Base-by-base conservation (phyloP, 768 basidiomycete species). In the Glaciozyma martinii region DNA sequence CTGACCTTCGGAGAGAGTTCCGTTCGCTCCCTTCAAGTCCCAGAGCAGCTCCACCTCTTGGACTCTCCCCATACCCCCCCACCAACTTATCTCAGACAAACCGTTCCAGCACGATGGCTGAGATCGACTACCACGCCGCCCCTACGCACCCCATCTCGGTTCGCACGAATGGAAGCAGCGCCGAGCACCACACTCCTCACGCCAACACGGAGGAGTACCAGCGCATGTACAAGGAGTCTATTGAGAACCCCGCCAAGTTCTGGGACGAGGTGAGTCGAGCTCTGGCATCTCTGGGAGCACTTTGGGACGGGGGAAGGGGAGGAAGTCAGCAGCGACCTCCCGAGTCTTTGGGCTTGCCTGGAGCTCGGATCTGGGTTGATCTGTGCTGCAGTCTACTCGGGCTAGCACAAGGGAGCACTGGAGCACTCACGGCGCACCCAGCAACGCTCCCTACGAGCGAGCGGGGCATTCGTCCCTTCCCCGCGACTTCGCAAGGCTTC, bases 231-330 rank as follows among this genome's bases (percentile, higher is more conserved):
- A 56, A 63, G 49, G 67, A 72, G 62, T 65, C 62, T 16, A 61
- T 74, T 60, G 47, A 59, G 25, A 4, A 72, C 7, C 65, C 71
- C 16, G 47, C 44, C 12, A 5, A 55, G 55, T 74, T 74, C 61
- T 74, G 69, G 69, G 73, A 74, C 62, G 29, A 53, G 37, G 72
- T 72, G 54, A 42, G 71, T 58, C 13, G 19, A 3, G 3, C 25
- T 3, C 18, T 18, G 30, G 21, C 30, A 27, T 54, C 6, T 9
- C 19, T 23, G 53, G n/a, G 23, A 19, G 16, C 37, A 43, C 55
- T 30, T 19, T 33, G 9, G 53, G 27, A 6, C n/a, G 6, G 18
- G 18, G 7, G 44, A 33, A 13, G 37, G 37, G 12, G 37, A 13
- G 7, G 37, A 12, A 40, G 37, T 40, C 37, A 40, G 37, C 37